Conservation (phyloP, 2,329 filamentous ascomycete genomes). For the Fusarium circinatum region DNA sequence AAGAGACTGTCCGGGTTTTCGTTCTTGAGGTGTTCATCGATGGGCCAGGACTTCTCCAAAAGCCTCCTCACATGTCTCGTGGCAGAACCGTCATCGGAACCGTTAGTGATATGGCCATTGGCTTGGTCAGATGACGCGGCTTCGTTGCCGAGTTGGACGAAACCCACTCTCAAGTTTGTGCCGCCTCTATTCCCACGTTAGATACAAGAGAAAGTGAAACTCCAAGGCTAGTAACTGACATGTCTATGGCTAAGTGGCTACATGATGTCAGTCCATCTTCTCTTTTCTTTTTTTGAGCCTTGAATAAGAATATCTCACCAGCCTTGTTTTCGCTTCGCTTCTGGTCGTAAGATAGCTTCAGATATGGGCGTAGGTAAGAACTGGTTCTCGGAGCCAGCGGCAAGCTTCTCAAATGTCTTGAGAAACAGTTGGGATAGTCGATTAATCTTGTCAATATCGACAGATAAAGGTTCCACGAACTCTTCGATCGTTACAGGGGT, state of each 20-base stretch:
- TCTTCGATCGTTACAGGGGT: constrained; percentile 46
- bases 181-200: constrained; percentile 67
- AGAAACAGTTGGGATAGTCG: constrained; percentile 60
- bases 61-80: constrained; percentile 62
- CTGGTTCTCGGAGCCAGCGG: constrained; percentile 63
- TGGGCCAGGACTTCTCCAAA: constrained; percentile 78
- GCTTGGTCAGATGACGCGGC: constrained; percentile 28
- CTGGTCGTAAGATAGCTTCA: constrained; percentile 65
- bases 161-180: constrained; percentile 75
- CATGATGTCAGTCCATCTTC: constrained; percentile 18
- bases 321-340: constrained; percentile 54
- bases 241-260: constrained; percentile 72
- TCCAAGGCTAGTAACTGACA: constrained; percentile 58
- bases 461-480: constrained; percentile 62
- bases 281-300: not conserved
- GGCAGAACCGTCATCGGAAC: constrained; percentile 27
- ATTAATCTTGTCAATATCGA: constrained; percentile 59
- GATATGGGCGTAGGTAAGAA: constrained; percentile 71
- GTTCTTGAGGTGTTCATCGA: constrained; percentile 76
- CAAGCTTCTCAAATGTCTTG: constrained; percentile 59
- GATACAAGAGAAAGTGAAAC: not conserved
- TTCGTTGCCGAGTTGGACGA: constrained; percentile 67
- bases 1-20: constrained; percentile 81
- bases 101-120: constrained; percentile 17
- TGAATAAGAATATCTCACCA: constrained; percentile 55